Evolutionary conservation across 2,329 filamentous ascomycete genomes (phyloP).

Genomic region (Penicillium hordei): DNA sequence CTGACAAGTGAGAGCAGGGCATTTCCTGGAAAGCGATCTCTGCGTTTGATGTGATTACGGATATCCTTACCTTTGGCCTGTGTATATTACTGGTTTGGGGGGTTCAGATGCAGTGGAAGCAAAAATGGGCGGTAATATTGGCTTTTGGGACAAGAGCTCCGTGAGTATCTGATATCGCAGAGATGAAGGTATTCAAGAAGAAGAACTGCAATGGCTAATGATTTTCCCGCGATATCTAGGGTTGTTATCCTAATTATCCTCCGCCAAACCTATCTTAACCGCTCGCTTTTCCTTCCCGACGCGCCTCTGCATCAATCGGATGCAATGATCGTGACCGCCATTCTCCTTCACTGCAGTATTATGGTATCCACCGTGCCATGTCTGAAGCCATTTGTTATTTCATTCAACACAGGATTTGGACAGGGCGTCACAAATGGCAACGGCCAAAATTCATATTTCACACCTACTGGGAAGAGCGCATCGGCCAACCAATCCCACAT

Average conservation of each 20-base stretch:
- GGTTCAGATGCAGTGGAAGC: not conserved
- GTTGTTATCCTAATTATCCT: not conserved
- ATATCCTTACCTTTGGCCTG: not conserved
- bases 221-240: not conserved
- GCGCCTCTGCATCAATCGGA: not conserved
- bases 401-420: not conserved
- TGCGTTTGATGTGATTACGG: not conserved
- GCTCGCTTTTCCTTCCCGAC: not conserved
- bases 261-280: not conserved
- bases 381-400: not conserved
- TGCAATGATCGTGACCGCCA: not conserved
- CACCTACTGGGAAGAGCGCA: not conserved
- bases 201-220: not conserved
- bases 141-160: not conserved
- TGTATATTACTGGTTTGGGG: not conserved
- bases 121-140: not conserved
- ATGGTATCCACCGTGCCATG: not conserved
- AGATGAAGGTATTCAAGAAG: not conserved
- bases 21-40: not conserved
- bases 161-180: not conserved
- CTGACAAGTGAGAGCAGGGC: not conserved
- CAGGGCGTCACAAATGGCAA: not conserved
- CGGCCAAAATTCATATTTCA: not conserved
- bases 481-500: not conserved
- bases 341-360: not conserved